Percentiles rank a stretch among this genome's conserved stretches.
These are phyloP conservation scores for Verticillium nonalfalfae DNA, from an alignment of 2,329 filamentous ascomycete genomes.

Conservation along the genomic window DNA sequence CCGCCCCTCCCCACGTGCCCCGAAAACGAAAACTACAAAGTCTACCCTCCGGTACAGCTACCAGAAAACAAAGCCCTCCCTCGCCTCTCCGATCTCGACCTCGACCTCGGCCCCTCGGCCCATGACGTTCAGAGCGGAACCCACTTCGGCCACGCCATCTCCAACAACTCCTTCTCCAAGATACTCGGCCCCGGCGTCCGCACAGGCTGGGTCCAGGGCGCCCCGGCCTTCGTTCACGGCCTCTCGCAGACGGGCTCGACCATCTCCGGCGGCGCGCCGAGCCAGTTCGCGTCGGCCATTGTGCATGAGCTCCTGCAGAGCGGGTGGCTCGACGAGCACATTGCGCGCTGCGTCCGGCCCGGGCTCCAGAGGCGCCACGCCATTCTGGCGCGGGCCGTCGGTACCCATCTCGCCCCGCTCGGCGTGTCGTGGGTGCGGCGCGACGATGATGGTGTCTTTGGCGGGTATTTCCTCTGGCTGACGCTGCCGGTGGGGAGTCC, in stretches of 20 bases:
- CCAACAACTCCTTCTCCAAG: constrained; percentile 89
- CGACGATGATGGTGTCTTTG: constrained; percentile 42
- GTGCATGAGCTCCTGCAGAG: constrained; percentile 36
- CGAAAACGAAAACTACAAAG: constrained; percentile 1
- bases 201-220: constrained; percentile 83
- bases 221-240: constrained; percentile 44
- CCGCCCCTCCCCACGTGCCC: constrained; percentile 9
- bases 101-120: constrained; percentile 32
- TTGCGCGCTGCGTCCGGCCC: constrained; percentile 35
- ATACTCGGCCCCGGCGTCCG: constrained; percentile 74
- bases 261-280: constrained; percentile 50
- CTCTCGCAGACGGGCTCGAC: constrained; percentile 47
- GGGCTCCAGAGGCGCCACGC: constrained; percentile 38
- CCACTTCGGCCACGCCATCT: constrained; percentile 70
- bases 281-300: constrained; percentile 45
- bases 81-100: constrained; percentile 74
- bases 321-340: constrained; percentile 36
- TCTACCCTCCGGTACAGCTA: constrained; percentile 22
- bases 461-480: constrained; percentile 86
- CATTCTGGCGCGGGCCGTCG: constrained; percentile 52
- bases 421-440: constrained; percentile 42
- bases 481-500: constrained; percentile 42
- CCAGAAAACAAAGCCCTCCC: constrained; percentile 53
- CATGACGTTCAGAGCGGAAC: neutral
- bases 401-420: constrained; percentile 52